Conservation (phyloP, 495 filamentous ascomycete genomes). For the Beverwykella pulmonaria region DNA sequence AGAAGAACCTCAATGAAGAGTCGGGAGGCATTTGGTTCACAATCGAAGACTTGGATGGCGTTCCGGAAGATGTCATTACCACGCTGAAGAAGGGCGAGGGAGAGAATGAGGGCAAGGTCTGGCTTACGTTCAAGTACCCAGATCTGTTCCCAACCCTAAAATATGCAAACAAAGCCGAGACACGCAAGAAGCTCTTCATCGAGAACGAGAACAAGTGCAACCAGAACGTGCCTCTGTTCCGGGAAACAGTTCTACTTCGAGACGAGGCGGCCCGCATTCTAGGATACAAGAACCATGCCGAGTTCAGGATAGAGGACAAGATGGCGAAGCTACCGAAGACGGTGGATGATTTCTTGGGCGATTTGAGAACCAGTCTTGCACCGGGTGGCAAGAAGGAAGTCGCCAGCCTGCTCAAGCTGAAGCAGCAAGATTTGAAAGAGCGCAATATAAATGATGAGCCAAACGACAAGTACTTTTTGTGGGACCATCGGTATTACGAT, state of each 20-base stretch:
- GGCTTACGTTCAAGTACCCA: constrained; percentile 71
- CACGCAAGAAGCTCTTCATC: constrained; percentile 59
- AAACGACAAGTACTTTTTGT: constrained; percentile 83
- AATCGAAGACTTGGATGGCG: constrained; percentile 61
- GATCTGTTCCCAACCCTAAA: constrained; percentile 68
- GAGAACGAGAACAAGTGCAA: constrained; percentile 82
- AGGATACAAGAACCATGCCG: constrained; percentile 89
- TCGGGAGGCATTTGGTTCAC: constrained; percentile 69
- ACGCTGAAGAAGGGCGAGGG: constrained; percentile 47
- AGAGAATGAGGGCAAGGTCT: constrained; percentile 63
- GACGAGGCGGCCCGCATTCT: constrained; percentile 91
- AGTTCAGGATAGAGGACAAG: constrained; percentile 90
- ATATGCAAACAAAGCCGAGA: constrained; percentile 61
- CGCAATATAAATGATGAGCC: constrained; percentile 57
- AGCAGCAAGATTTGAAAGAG: constrained; percentile 72
- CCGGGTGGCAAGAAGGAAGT: constrained; percentile 80
- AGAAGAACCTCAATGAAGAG: constrained; percentile 72
- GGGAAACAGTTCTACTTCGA: constrained; percentile 80
- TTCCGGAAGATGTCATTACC: constrained; percentile 64
- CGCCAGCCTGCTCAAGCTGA: constrained; percentile 69
- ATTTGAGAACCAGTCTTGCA: constrained; percentile 72
- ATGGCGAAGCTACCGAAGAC: constrained; percentile 93
- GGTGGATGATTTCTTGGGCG: constrained; percentile 80
- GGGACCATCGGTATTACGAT: constrained; percentile 89
- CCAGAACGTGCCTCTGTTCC: constrained; percentile 82